These are phyloP conservation scores for Ascosphaera aggregata DNA, from an alignment of 2,329 filamentous ascomycete species.

Conservation along the genomic window DNA sequence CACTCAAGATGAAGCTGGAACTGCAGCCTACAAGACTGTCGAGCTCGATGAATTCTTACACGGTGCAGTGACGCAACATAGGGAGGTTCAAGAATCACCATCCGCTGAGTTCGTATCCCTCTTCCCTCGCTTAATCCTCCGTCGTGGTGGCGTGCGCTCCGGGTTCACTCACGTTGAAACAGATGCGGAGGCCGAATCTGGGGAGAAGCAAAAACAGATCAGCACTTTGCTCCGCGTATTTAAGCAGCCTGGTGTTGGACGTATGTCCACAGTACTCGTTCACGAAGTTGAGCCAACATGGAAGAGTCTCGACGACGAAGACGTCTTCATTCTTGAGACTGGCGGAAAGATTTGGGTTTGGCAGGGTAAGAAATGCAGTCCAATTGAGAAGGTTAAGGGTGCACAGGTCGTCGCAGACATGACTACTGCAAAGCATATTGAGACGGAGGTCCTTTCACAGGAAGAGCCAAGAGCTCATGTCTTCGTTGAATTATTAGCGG, in stretches of 20 bases:
- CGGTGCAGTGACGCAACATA: conserved; percentile 38
- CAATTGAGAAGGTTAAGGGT: conserved; percentile 46
- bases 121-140: conserved; percentile 37
- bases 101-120: conserved; percentile 36
- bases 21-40: conserved; percentile 45
- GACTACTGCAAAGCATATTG: conserved; percentile 29
- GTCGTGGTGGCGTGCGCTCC: conserved; percentile 34
- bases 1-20: conserved; percentile 43
- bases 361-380: conserved; percentile 41
- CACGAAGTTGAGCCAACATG: conserved; percentile 39
- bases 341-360: conserved; percentile 44
- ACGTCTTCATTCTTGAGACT: conserved; percentile 42
- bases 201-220: conserved; percentile 15
- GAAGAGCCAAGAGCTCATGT: conserved; percentile 24
- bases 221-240: conserved; percentile 37
- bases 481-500: conserved; percentile 33
- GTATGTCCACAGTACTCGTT: conserved; percentile 30
- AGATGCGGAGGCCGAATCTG: conserved; percentile 9
- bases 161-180: conserved; percentile 41
- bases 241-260: conserved; percentile 29
- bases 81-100: conserved; percentile 35
- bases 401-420: conserved; percentile 42
- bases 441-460: conserved; percentile 42
- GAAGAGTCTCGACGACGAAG: conserved; percentile 37
- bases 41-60: conserved; percentile 44